Base-by-base conservation (phyloP, 2,329 filamentous ascomycete species). In the Apiospora rasikravindrae region DNA sequence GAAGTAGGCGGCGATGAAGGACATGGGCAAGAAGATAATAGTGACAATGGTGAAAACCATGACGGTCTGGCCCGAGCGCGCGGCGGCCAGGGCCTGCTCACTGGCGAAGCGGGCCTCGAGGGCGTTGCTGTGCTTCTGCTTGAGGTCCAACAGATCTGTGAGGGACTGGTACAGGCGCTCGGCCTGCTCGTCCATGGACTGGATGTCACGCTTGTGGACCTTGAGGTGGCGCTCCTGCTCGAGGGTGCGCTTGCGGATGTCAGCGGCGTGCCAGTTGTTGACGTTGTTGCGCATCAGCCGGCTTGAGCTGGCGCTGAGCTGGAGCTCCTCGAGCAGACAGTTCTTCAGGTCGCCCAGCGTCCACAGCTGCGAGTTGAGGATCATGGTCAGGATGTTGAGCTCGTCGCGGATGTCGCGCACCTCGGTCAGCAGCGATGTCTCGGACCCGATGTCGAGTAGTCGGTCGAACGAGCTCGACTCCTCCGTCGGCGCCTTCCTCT, bases 11-110 rank as follows among this genome's bases (percentile, higher is more conserved):
- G 94, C 95, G 73, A 98, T 86, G 80, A 98, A 98, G 0, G 95
- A 97, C 76, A 98, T 82, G 0, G 95, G 96, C n/a, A 98, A 84
- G 82, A 98, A 98, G 80, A 98, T 92, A 74, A 97, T 97, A 19
- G 95, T 98, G 26, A 96, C 94, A 22, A 94, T 87, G 0, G 94
- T 97, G 67, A 98, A 87, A 0, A 83, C 80, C 80, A 85, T 83
- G 67, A 86, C 79, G 0, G 83, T 84, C 77, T 84, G 83, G 10
- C 83, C 83, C 67, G 85, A 81, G 10, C 86, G 84, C 0, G 89
- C 88, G 0, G 90, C 90, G 0, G 88, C 87, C 2, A 88, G 86
- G 0, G 90, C 90, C 78, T 91, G 89, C 69, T 91, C 88, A 24
- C 87, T 83, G 0, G 88, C 86, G 70, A 88, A 91, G 2, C 90